Percentiles rank a stretch among this genome's conserved stretches.
These are phyloP conservation scores for Aspergillus bridgeri DNA, from an alignment of 495 filamentous ascomycete species.

Conservation along the genomic window DNA sequence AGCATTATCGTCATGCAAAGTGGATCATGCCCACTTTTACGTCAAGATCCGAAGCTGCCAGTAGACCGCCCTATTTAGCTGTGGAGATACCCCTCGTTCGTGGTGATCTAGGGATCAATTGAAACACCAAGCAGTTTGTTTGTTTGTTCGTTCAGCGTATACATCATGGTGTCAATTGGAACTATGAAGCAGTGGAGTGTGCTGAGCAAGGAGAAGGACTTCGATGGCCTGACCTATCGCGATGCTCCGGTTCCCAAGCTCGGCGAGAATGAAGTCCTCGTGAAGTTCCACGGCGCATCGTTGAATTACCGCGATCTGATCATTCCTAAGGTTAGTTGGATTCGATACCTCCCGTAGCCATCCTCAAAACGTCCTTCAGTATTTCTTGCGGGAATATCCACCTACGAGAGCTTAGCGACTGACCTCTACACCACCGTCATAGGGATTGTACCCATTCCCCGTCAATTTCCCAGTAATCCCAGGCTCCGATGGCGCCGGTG, in stretches of 20 bases:
- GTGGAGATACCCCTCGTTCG: neutral
- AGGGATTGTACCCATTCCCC: constrained; percentile 69
- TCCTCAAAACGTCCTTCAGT: neutral
- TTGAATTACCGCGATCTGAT: constrained; percentile 82
- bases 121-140: neutral
- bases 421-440: constrained; percentile 1
- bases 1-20: constrained; percentile 3
- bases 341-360: too few species aligned
- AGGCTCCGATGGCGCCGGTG: constrained; percentile 75
- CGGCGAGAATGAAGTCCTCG: constrained; percentile 70
- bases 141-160: neutral
- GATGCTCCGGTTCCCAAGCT: constrained; percentile 55
- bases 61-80: neutral
- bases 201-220: constrained; percentile 49
- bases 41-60: constrained; percentile 15
- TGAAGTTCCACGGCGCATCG: constrained; percentile 70
- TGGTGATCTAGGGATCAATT: neutral
- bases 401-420: neutral
- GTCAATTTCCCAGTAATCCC: constrained; percentile 57
- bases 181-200: constrained; percentile 67
- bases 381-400: neutral
- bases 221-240: constrained; percentile 57
- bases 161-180: constrained; percentile 41
- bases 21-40: constrained; percentile 19
- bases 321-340: constrained; percentile 57